Conservation (phyloP, 2,329 filamentous ascomycete species). For the Arthroderma sp. region DNA sequence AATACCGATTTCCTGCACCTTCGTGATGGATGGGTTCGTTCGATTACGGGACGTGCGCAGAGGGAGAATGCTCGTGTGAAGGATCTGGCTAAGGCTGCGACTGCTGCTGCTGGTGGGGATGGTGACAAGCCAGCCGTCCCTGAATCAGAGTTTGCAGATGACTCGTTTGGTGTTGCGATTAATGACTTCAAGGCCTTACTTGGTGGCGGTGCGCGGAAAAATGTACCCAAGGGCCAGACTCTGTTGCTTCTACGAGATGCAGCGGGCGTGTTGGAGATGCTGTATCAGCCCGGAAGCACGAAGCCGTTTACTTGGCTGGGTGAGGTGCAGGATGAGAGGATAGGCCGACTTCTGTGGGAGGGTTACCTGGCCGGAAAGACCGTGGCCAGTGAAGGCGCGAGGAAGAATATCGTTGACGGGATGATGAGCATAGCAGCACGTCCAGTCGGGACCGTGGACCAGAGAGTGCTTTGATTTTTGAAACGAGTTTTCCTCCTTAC, state of each 20-base stretch:
- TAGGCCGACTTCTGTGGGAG: conserved; percentile 74
- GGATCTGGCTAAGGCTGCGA: conserved; percentile 32
- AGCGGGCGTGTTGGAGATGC: conserved; percentile 52
- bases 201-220: conserved; percentile 51
- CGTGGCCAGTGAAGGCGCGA: conserved; percentile 71
- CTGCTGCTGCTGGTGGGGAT: conserved; percentile 22
- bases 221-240: conserved; percentile 67
- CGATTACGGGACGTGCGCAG: conserved; percentile 61
- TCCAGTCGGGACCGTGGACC: conserved; percentile 73
- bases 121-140: conserved; percentile 1
- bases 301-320: conserved; percentile 49
- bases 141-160: conserved; percentile 47
- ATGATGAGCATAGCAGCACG: conserved; percentile 78
- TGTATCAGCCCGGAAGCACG: conserved; percentile 44
- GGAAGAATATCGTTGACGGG: conserved; percentile 72
- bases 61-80: conserved; percentile 38
- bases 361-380: conserved; percentile 78
- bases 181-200: conserved; percentile 71
- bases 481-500: not conserved
- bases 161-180: conserved; percentile 62
- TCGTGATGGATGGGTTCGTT: conserved; percentile 78
- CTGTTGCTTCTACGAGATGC: conserved; percentile 58
- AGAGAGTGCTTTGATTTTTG: conserved; percentile 44
- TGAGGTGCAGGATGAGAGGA: conserved; percentile 59
- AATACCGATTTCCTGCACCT: conserved; percentile 92